phyloP scores from a whole-genome alignment of 306 rosid species.

The Prunus persica region Prunus_persica_NCBIv2 NC_034010.1:21812001-21812500 shows the following conservation, averaged over 20 bases:
- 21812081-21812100: background rate
- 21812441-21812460: background rate
- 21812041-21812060: background rate
- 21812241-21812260: too few relatives aligned
- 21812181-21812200: too few relatives aligned
- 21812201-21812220: too few relatives aligned
- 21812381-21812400: too few relatives aligned
- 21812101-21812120: too few relatives aligned
- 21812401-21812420: too few relatives aligned
- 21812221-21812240: too few relatives aligned
- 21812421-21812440: background rate
- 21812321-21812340: background rate
- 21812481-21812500: background rate
- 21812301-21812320: background rate
- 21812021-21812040: background rate
- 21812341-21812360: too few relatives aligned
- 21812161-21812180: too few relatives aligned
- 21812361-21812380: too few relatives aligned
- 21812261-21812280: background rate
- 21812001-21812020: background rate
- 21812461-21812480: slow-evolving; percentile 20
- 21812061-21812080: background rate
- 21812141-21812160: too few relatives aligned
- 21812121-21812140: too few relatives aligned
- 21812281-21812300: background rate